Evolutionary conservation across 75 land plant species (phyloP), one percentile per base, ranked within the genome.

Genomic region (Selaginella tamariscina): DNA sequence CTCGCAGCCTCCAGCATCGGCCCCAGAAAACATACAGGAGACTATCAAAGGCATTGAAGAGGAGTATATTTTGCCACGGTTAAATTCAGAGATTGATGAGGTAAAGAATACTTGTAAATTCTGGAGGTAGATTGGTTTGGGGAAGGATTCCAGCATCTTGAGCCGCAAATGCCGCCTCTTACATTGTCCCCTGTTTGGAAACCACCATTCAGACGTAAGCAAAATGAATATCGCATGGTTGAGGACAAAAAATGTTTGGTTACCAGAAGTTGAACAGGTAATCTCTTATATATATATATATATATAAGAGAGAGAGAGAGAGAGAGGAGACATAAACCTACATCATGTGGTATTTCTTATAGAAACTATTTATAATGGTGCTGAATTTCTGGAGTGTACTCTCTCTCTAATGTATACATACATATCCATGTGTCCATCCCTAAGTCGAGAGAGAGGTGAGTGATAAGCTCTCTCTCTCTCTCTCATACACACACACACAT

Each of bases 121-220:
- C 60, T 95, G 99, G 99, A 95, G 49, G 85, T 95, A 73, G 99
- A 95, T 56, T 95, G 99, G 99, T 87, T 87, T 75, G 85, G 81
- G 31, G 77, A 68, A 76, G 85, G 82, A 54, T 64, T 76, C 32
- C 32, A 78, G 1, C 76, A 55, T 1, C 64, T 32, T 39, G 92
- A 90, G 67, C 91, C 96, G 44, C 79, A 88, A 0, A 28, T 74
- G 59, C 82, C 91, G 22, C 77, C 82, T 15, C 68, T 77, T 30
- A 80, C 83, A 24, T 74, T 95, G 27, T 75, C 81, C 69, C 99
- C 96, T 1, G 62, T 69, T 8, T 95, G 96, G 96, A 95, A 87
- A 65, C 73, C 94, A 30, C 99, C 99, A 33, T 95, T 82, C 71
- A 71, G 87, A 67, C 96, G 99, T 0, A 29, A 24, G 18, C 74